These are phyloP conservation scores for Macrophomina phaseolina DNA, from an alignment of 2,329 filamentous ascomycete species.

Conservation along the genomic window DNA sequence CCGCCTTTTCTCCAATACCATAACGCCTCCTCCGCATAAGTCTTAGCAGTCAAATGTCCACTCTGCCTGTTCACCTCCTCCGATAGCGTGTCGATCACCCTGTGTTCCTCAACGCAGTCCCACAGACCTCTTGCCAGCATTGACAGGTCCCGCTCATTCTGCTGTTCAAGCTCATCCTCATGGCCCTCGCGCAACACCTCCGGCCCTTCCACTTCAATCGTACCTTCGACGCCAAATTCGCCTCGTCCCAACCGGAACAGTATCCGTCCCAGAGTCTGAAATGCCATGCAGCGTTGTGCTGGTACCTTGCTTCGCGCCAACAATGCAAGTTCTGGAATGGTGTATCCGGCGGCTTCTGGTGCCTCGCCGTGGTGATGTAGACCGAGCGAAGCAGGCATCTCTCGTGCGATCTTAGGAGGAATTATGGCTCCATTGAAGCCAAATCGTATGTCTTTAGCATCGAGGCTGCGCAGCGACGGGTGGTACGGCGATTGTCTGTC, in stretches of 20 bases:
- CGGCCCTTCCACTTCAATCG: constrained; percentile 49
- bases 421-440: constrained; percentile 83
- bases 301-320: constrained; percentile 82
- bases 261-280: constrained; percentile 85
- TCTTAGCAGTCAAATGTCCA: constrained; percentile 78
- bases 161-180: constrained; percentile 51
- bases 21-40: constrained; percentile 86
- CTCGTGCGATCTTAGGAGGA: constrained; percentile 74
- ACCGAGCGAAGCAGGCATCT: constrained; percentile 77
- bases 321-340: constrained; percentile 81
- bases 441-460: constrained; percentile 81
- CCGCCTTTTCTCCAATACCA: constrained; percentile 84
- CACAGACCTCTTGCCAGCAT: constrained; percentile 77
- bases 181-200: constrained; percentile 49
- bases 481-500: constrained; percentile 81
- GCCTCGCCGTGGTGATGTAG: constrained; percentile 94
- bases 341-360: constrained; percentile 93
- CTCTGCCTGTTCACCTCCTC: constrained; percentile 72
- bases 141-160: constrained; percentile 48
- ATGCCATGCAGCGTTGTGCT: constrained; percentile 87
- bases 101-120: constrained; percentile 76
- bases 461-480: constrained; percentile 73
- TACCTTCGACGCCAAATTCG: constrained; percentile 64
- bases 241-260: constrained; percentile 82
- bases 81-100: constrained; percentile 76